Conservation (phyloP, 2,329 filamentous ascomycete genomes). For the Tetracladium maxilliforme region DNA sequence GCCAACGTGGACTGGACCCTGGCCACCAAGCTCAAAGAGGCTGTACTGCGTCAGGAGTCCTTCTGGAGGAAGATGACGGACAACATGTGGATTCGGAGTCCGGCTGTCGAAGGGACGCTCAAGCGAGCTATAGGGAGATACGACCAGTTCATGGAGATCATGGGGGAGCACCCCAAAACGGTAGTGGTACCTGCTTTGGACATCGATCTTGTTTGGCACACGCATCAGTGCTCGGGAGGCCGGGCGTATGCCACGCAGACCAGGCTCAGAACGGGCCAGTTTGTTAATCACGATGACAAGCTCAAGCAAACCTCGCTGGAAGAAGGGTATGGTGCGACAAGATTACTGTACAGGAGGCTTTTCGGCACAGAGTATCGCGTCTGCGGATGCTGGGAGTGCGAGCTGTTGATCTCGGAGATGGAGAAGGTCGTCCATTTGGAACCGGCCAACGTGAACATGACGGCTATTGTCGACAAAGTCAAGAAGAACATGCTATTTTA, state of each 20-base stretch:
- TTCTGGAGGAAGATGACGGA: conserved; percentile 25
- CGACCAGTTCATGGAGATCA: conserved; percentile 18
- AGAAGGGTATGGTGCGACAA: conserved; percentile 14
- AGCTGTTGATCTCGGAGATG: conserved; percentile 13
- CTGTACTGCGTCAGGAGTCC: conserved; percentile 19
- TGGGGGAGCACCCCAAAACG: conserved; percentile 11
- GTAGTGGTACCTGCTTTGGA: conserved; percentile 24
- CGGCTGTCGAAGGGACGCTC: conserved; percentile 17
- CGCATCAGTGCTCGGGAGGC: conserved; percentile 20
- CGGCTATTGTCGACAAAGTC: too few species aligned
- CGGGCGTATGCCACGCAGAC: conserved; percentile 10
- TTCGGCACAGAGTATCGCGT: conserved; percentile 19
- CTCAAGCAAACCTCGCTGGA: conserved; percentile 13
- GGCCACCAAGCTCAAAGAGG: conserved; percentile 10
- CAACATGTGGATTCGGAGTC: conserved; percentile 22
- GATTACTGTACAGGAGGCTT: conserved; percentile 11
- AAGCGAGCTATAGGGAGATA: conserved; percentile 20
- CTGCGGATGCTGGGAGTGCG: conserved; percentile 21
- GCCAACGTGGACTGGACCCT: conserved; percentile 1
- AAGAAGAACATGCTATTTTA: too few species aligned
- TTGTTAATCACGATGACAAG: conserved; percentile 16
- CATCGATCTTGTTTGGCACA: conserved; percentile 27
- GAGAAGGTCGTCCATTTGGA: too few species aligned
- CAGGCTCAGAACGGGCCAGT: conserved; percentile 8
- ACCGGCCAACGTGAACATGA: too few species aligned